Conservation (phyloP, 2,329 filamentous ascomycete genomes). For the Sporothrix variecibatus region DNA sequence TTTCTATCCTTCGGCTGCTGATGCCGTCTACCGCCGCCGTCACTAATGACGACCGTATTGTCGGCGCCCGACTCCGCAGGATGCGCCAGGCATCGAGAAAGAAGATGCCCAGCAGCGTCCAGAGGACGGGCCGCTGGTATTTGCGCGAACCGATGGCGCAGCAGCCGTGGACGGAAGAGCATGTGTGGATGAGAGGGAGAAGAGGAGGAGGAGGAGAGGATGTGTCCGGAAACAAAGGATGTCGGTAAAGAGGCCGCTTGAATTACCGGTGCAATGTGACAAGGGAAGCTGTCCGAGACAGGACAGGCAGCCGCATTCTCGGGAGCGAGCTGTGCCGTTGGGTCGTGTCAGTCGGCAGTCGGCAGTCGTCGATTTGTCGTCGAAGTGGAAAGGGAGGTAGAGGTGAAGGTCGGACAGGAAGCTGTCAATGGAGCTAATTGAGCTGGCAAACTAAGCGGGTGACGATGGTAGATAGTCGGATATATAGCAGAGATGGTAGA, state of each 20-base stretch:
- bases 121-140: conserved; percentile 40
- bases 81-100: conserved; percentile 37
- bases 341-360: not conserved
- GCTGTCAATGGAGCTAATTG: not conserved
- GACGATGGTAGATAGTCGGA: not conserved
- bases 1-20: not conserved
- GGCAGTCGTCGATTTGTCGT: not conserved
- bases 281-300: not conserved
- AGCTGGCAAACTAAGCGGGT: not conserved
- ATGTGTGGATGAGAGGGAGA: conserved; percentile 31
- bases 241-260: no score
- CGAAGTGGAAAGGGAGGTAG: not conserved
- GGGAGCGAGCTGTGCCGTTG: not conserved
- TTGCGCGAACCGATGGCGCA: conserved; percentile 35
- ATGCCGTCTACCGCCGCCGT: conserved; percentile 6
- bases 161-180: conserved; percentile 41
- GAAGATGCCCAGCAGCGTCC: conserved; percentile 39
- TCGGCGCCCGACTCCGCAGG: conserved; percentile 27
- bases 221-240: not conserved
- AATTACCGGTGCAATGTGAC: not conserved
- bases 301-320: conserved; percentile 23
- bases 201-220: not conserved
- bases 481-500: not conserved
- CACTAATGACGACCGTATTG: conserved; percentile 20
- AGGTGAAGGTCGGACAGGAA: not conserved